Conservation (phyloP, 345 rosid species). For the Erysimum cheiranthoides region DNA sequence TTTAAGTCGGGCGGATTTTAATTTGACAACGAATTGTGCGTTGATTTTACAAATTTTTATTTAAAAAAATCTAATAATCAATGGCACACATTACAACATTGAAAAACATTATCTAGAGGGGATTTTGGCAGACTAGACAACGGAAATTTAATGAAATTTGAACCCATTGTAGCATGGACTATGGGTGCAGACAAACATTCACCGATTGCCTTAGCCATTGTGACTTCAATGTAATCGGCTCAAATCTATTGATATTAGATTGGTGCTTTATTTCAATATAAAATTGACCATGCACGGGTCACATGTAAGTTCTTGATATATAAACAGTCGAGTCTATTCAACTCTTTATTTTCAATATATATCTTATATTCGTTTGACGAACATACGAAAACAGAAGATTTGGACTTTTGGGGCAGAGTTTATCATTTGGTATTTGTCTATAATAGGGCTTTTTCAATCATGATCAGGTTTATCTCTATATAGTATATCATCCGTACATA, state of each 20-base stretch:
- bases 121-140: conserved; percentile 4
- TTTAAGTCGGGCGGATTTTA: background rate
- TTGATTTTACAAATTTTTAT: background rate
- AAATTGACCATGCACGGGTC: conserved; percentile 15
- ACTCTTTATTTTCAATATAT: background rate
- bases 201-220: conserved; percentile 26
- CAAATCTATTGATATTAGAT: conserved; percentile 7
- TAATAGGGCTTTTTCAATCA: background rate
- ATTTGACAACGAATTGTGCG: background rate
- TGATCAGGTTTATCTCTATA: background rate
- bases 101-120: background rate
- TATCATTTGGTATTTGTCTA: background rate
- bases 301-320: background rate
- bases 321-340: background rate
- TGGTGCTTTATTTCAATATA: background rate
- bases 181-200: conserved; percentile 29
- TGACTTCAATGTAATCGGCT: background rate
- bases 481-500: conserved; percentile 23
- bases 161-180: conserved; percentile 31
- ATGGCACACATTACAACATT: conserved; percentile 40
- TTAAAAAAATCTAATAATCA: background rate
- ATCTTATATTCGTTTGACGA: background rate
- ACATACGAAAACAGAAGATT: background rate
- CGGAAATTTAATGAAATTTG: conserved; percentile 14
- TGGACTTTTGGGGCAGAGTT: conserved; percentile 25